Conservation (phyloP, 129 eudicot genomes). For the Gnaphalium uliginosum region DNA sequence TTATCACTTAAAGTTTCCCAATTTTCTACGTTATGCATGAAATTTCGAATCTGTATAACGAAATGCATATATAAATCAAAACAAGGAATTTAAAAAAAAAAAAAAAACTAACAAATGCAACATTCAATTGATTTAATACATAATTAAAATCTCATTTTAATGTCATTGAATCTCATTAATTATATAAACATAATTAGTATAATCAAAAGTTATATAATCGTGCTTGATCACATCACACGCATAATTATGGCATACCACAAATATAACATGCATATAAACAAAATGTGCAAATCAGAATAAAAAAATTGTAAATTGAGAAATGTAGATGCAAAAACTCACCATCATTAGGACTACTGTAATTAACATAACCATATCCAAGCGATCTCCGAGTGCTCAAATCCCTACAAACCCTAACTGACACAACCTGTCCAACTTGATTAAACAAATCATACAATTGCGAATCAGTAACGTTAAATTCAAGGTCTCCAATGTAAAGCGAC, state of each 20-base stretch:
- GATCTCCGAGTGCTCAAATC: conserved; percentile 61
- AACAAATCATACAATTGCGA: conserved; percentile 79
- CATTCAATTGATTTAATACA: too few species aligned
- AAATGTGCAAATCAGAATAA: not conserved
- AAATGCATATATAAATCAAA: not conserved
- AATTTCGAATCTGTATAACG: not conserved
- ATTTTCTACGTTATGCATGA: too few species aligned
- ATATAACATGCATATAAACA: not conserved
- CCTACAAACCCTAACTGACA: conserved; percentile 84
- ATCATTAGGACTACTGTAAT: conserved; percentile 65
- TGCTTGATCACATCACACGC: not conserved
- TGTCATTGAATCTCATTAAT: not conserved
- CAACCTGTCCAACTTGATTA: conserved; percentile 78
- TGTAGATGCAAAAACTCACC: conserved; percentile 21
- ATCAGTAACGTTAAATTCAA: conserved; percentile 62
- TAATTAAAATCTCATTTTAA: not conserved
- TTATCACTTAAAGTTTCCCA: too few species aligned
- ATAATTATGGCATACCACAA: too few species aligned
- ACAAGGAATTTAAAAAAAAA: too few species aligned
- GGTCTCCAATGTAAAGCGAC: conserved; percentile 75
- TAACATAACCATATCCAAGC: conserved; percentile 85
- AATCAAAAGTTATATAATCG: not conserved
- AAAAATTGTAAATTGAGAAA: not conserved
- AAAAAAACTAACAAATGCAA: too few species aligned
- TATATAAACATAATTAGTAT: not conserved